Conservation (phyloP, 2,329 filamentous ascomycete species). For the Verticillium longisporum region DNA sequence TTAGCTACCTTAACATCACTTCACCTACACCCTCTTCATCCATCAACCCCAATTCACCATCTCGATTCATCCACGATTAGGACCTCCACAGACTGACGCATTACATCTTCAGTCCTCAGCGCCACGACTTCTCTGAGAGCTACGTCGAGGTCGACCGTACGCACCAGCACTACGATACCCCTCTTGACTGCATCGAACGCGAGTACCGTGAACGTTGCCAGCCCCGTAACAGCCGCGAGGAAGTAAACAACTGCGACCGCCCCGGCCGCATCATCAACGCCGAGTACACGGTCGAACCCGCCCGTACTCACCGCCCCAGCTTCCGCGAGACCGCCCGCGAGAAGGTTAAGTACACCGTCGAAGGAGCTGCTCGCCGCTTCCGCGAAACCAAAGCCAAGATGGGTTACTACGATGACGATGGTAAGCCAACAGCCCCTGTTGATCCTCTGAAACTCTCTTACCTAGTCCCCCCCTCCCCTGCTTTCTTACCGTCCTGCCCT, state of each 20-base stretch:
- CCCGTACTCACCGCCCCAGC: slow-evolving; percentile 32
- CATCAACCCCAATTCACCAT: neutral
- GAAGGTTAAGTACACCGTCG: slow-evolving; percentile 61
- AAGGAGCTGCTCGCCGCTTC: slow-evolving; percentile 31
- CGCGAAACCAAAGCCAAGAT: slow-evolving; percentile 46
- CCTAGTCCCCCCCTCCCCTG: neutral
- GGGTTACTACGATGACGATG: slow-evolving; percentile 60
- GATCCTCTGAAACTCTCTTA: neutral
- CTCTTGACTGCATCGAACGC: slow-evolving; percentile 59
- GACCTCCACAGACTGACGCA: slow-evolving; percentile 16
- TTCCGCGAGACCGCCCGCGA: slow-evolving; percentile 42
- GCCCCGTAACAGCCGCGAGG: slow-evolving; percentile 36
- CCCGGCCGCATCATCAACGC: slow-evolving; percentile 9
- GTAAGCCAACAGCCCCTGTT: slow-evolving; percentile 29
- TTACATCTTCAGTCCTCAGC: slow-evolving; percentile 10
- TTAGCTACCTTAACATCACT: slow-evolving; percentile 4
- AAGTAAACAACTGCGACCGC: slow-evolving; percentile 31
- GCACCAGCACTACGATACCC: slow-evolving; percentile 37
- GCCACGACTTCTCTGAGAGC: slow-evolving; percentile 49
- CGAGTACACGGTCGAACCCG: slow-evolving; percentile 30
- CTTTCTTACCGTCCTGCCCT: neutral
- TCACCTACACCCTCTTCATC: slow-evolving; percentile 22
- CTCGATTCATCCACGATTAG: slow-evolving; percentile 7
- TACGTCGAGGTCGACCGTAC: slow-evolving; percentile 59
- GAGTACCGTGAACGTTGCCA: slow-evolving; percentile 58